A percentile compares a stretch with the other conserved stretches of the same genome.
These are phyloP conservation scores for Telfairia occidentalis DNA, from an alignment of 331 rosid species.

Conservation along the genomic window DNA sequence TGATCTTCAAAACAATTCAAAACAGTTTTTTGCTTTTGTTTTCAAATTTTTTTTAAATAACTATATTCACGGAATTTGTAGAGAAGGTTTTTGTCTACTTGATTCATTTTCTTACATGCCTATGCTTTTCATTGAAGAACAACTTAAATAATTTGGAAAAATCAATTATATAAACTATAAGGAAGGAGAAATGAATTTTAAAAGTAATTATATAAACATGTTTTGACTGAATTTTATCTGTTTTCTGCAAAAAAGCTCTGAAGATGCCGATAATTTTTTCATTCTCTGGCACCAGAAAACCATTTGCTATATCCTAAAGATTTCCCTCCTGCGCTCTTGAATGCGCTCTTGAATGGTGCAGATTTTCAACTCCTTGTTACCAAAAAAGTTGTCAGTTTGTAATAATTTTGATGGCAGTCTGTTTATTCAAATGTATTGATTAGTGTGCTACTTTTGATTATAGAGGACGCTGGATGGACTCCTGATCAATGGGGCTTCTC, in stretches of 20 bases:
- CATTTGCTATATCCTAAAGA: not conserved
- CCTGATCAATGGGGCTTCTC: conserved; percentile 94
- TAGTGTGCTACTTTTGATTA: conserved; percentile 25
- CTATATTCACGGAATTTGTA: not conserved
- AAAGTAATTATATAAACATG: not conserved
- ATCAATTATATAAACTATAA: not conserved
- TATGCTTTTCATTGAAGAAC: not conserved
- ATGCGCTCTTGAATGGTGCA: not conserved
- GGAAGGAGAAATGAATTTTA: not conserved
- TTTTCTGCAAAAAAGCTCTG: not conserved
- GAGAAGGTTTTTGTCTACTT: not conserved
- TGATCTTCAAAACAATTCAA: not conserved
- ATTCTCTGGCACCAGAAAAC: not conserved
- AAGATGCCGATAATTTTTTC: not conserved
- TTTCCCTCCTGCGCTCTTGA: not conserved
- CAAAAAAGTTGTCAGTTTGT: not conserved
- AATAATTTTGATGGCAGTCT: not conserved
- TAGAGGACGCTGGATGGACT: conserved; percentile 95
- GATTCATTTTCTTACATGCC: not conserved
- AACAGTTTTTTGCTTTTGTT: not conserved
- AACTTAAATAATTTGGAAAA: not conserved
- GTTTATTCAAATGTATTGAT: not conserved
- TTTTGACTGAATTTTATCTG: not conserved
- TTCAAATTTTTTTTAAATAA: not conserved
- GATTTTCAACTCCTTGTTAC: not conserved